Evolutionary conservation across 2,329 filamentous ascomycete species (phyloP).

Genomic region (Sarocladium oryzae): DNA sequence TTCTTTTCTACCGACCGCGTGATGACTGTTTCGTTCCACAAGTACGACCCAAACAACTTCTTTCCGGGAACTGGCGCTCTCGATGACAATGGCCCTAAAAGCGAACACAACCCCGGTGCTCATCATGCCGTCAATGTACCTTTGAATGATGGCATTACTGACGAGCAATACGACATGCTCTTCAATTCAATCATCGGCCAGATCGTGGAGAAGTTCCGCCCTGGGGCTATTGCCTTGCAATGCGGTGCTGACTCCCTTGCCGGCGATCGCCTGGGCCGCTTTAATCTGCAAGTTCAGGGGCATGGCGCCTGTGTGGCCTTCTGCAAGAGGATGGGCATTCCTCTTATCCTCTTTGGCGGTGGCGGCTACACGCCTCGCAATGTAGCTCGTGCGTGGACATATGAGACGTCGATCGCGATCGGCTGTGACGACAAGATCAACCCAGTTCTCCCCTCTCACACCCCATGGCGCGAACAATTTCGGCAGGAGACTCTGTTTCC

Average conservation of each 20-base stretch:
- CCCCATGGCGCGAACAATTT: conserved; percentile 85
- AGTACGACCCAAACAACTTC: conserved; percentile 78
- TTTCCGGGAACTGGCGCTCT: conserved; percentile 89
- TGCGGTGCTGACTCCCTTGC: conserved; percentile 93
- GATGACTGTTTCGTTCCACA: conserved; percentile 93
- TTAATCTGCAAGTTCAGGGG: conserved; percentile 93
- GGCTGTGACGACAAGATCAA: conserved; percentile 63
- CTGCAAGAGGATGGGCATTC: conserved; percentile 73
- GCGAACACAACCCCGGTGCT: conserved; percentile 78
- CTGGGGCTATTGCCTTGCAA: conserved; percentile 85
- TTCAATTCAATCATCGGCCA: conserved; percentile 76
- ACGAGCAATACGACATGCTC: conserved; percentile 78
- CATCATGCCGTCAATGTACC: conserved; percentile 90
- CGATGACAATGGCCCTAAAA: conserved; percentile 76
- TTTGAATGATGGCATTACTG: conserved; percentile 83
- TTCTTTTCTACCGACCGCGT: conserved; percentile 87
- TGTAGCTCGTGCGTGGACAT: conserved; percentile 92
- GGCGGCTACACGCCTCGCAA: conserved; percentile 96
- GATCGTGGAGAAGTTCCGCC: conserved; percentile 78
- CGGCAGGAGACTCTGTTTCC: conserved; percentile 83
- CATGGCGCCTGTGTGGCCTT: conserved; percentile 88
- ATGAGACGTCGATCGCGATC: conserved; percentile 89
- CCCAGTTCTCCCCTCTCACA: conserved; percentile 68
- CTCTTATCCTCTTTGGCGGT: conserved; percentile 85
- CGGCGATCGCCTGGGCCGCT: conserved; percentile 86